Evolutionary conservation across 345 rosid species (phyloP), one percentile per base, ranked within the genome.

Genomic region (Sisymbrium irio): DNA sequence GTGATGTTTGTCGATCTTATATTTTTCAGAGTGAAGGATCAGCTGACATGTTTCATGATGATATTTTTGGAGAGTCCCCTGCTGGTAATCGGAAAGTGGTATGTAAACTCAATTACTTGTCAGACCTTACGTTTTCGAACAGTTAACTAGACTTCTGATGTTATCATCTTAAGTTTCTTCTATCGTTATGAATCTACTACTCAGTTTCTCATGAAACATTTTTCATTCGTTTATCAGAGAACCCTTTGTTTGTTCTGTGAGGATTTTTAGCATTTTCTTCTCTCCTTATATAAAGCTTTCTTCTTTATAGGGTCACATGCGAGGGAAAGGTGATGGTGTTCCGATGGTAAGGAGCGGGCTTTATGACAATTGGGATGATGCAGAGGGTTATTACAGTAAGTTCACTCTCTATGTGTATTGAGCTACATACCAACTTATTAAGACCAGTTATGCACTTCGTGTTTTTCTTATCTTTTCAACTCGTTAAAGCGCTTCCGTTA

Each of bases 291-390:
- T 11, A 40, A 47, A 39, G 51, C 30, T 40, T 55, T 69, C 57
- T 40, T 82, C 32, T 58, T 22, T 71, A 63, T 27, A 58, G 74
- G 70, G 64, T 61, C 75, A 62, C 60, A 83, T 82, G 55, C 83
- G 93, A 91, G 93, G 85, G 49, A 92, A 89, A 66, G 90, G 91
- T 71, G 82, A 89, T 39, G 90, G 90, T 71, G 82, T 83, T 40
- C 96, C 82, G 41, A 72, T 92, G 42, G 82, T 83, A 37, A 84
- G 92, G 85, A 89, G 93, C 17, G 98, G 90, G 70, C 89, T 96
- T 67, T 79, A 92, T 80, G 99, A 96, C 86, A 96, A 96, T 67
- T 96, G 98, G 99, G 99, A 96, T 87, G 99, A 96, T 75, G 88
- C 98, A 14, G 99, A 85, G 66, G 99, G 99, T 45, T 96, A 96